These are phyloP conservation scores for Acacia confusa DNA, from an alignment of 306 rosid genomes.

Conservation along the genomic window DNA sequence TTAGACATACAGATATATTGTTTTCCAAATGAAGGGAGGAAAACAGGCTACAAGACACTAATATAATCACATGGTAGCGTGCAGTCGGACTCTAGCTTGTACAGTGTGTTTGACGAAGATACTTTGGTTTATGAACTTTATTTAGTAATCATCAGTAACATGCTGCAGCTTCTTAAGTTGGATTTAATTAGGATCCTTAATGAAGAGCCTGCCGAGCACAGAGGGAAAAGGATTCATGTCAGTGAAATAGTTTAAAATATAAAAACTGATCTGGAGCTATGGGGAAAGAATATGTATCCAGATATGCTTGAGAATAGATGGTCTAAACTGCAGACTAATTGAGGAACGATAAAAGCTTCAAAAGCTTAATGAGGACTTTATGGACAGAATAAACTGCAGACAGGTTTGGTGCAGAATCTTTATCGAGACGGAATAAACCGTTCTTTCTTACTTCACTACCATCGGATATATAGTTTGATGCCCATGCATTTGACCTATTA, in stretches of 20 bases:
- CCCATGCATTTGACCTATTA: conserved; percentile 16
- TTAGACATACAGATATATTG: neutral
- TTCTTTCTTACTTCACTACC: neutral
- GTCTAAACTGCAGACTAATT: neutral
- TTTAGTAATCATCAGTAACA: conserved; percentile 18
- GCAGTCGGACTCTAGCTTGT: neutral
- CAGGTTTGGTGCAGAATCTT: neutral
- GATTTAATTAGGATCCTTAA: neutral
- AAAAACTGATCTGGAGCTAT: neutral
- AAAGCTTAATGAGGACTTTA: neutral
- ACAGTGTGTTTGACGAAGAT: neutral
- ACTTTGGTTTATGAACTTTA: conserved; percentile 20
- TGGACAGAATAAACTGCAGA: neutral
- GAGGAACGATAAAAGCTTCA: neutral
- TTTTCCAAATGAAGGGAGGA: conserved; percentile 6
- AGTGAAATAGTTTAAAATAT: neutral
- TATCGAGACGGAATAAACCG: neutral
- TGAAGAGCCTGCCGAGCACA: conserved; percentile 42
- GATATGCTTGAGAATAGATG: neutral
- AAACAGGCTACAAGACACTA: conserved; percentile 8
- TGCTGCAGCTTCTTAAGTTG: conserved; percentile 17
- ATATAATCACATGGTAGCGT: conserved; percentile 16
- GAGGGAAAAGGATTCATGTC: conserved; percentile 7
- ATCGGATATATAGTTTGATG: conserved; percentile 16
- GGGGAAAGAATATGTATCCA: conserved; percentile 6